These are phyloP conservation scores for Gamarada debralockiae DNA, from an alignment of 495 filamentous ascomycete genomes.

Conservation along the genomic window DNA sequence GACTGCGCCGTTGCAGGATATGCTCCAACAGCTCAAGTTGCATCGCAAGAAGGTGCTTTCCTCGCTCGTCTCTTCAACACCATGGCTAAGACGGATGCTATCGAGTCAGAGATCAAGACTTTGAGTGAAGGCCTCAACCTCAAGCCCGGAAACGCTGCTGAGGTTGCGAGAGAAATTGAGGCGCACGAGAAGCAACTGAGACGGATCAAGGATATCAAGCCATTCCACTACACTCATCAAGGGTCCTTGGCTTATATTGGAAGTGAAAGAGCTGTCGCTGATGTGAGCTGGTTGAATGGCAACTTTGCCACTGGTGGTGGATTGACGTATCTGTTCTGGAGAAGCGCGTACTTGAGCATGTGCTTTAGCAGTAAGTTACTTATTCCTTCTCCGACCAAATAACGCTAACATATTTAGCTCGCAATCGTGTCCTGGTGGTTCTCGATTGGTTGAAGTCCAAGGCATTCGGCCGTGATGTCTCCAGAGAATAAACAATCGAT, in stretches of 20 bases:
- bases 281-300: conserved; percentile 96
- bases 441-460: conserved; percentile 96
- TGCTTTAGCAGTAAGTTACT: conserved; percentile 89
- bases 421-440: conserved; percentile 88
- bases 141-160: conserved; percentile 46
- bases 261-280: conserved; percentile 94
- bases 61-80: conserved; percentile 95
- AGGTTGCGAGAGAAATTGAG: conserved; percentile 74
- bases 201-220: conserved; percentile 87
- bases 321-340: conserved; percentile 90
- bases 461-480: conserved; percentile 92
- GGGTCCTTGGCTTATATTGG: conserved; percentile 97
- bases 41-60: conserved; percentile 93
- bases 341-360: conserved; percentile 97
- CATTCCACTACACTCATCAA: conserved; percentile 97
- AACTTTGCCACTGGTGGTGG: conserved; percentile 86
- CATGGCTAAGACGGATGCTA: conserved; percentile 83
- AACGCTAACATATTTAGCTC: conserved; percentile 44
- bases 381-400: conserved; percentile 1
- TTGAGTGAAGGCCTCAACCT: conserved; percentile 48
- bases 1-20: conserved; percentile 91
- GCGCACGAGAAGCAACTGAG: conserved; percentile 79
- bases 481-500: conserved; percentile 65
- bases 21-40: conserved; percentile 95
- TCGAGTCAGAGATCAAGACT: conserved; percentile 70